These are phyloP conservation scores for Hyphopichia fennica DNA, from an alignment of 1,139 yeast genomes.

Conservation along the genomic window DNA sequence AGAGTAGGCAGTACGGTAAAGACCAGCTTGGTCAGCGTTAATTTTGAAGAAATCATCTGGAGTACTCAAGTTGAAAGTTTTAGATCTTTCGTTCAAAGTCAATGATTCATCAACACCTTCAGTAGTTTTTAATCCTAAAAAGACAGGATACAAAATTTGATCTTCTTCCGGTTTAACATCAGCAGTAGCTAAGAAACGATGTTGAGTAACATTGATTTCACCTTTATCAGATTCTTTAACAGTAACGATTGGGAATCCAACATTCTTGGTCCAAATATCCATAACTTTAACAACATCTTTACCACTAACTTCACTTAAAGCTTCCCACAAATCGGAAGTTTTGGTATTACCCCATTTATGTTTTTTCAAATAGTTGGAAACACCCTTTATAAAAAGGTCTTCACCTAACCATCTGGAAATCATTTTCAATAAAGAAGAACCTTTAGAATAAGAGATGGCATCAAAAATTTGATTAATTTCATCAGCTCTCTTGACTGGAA, in stretches of 20 bases:
- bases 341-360: constrained; percentile 28
- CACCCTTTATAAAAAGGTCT: constrained; percentile 25
- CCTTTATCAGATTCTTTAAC: constrained; percentile 16
- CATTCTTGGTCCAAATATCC: constrained; percentile 26
- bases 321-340: constrained; percentile 26
- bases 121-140: constrained; percentile 72
- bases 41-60: constrained; percentile 67
- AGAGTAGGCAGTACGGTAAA: constrained; percentile 78
- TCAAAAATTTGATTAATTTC: constrained; percentile 87
- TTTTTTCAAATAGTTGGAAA: constrained; percentile 23
- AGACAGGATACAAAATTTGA: constrained; percentile 73
- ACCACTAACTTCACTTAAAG: constrained; percentile 22
- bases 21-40: constrained; percentile 81
- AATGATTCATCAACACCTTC: constrained; percentile 64
- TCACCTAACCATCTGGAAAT: constrained; percentile 26
- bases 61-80: constrained; percentile 42
- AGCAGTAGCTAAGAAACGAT: constrained; percentile 56
- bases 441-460: constrained; percentile 55
- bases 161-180: constrained; percentile 51
- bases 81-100: constrained; percentile 57
- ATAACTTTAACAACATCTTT: constrained; percentile 23
- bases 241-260: constrained; percentile 26
- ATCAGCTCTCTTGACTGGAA: constrained; percentile 75
- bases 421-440: constrained; percentile 28
- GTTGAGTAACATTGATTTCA: constrained; percentile 44